Evolutionary conservation across 768 basidiomycete genomes (phyloP).

Genomic region (Termitomyces sp.): DNA sequence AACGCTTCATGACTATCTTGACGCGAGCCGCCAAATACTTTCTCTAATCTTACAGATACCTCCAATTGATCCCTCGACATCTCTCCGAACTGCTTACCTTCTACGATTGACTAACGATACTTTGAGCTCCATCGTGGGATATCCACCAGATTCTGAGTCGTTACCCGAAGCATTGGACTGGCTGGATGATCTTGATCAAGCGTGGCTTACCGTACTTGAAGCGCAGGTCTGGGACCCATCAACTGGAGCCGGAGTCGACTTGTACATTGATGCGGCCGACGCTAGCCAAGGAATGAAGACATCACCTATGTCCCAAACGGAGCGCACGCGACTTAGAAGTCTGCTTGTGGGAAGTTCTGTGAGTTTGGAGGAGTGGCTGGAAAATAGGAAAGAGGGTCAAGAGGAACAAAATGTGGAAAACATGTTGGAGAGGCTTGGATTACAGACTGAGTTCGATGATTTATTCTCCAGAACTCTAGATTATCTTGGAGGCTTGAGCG

Average conservation of each 20-base stretch:
- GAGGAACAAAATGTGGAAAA: constrained; percentile 29
- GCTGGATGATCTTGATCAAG: constrained; percentile 69
- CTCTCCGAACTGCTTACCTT: constrained; percentile 61
- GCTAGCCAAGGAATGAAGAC: constrained; percentile 28
- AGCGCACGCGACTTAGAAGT: constrained; percentile 64
- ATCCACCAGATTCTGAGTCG: constrained; percentile 37
- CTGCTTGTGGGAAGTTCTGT: constrained; percentile 56
- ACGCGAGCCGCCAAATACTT: constrained; percentile 49
- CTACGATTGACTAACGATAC: constrained; percentile 69
- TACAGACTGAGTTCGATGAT: constrained; percentile 60
- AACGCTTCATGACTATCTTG: constrained; percentile 57
- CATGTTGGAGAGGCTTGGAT: constrained; percentile 43
- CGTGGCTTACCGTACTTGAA: constrained; percentile 64
- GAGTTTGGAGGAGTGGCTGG: constrained; percentile 66
- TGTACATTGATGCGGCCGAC: constrained; percentile 31
- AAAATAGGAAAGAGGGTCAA: constrained; percentile 17
- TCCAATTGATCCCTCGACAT: constrained; percentile 64
- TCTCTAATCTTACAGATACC: constrained; percentile 69
- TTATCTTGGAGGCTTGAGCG: constrained; percentile 44
- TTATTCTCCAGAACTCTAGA: constrained; percentile 58
- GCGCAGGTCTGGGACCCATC: constrained; percentile 63
- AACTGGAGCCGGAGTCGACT: constrained; percentile 26
- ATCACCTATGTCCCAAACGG: constrained; percentile 60
- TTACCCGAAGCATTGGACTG: constrained; percentile 57
- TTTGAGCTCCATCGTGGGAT: constrained; percentile 56